Percentiles rank a stretch among this genome's conserved stretches.
phyloP scores from a whole-genome alignment of 2,329 filamentous ascomycete genomes.

The Colletotrichum godetiae region DNA sequence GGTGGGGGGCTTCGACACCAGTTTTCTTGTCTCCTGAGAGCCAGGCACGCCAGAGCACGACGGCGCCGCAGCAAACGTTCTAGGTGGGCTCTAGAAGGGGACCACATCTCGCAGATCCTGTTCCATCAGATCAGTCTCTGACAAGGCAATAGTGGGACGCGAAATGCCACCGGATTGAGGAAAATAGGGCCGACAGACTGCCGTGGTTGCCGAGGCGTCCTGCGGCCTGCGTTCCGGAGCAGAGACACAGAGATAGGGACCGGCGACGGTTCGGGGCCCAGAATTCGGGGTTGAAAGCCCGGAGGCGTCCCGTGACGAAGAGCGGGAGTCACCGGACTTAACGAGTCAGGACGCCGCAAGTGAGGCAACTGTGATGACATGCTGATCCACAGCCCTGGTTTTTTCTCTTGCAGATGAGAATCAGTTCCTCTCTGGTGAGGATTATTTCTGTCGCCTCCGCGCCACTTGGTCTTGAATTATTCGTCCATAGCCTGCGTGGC shows the following conservation, averaged over 20 bases:
- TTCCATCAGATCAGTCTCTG: neutral
- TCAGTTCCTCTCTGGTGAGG: neutral
- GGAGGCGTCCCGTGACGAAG: conserved; percentile 23
- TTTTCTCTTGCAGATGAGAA: neutral
- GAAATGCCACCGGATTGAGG: conserved; percentile 2
- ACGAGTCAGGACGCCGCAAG: conserved; percentile 16
- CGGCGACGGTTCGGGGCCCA: conserved; percentile 24
- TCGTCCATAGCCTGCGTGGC: neutral
- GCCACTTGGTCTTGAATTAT: conserved; percentile 17
- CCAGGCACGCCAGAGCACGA: neutral
- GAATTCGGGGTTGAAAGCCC: conserved; percentile 19
- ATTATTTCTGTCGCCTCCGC: neutral
- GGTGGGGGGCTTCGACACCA: neutral
- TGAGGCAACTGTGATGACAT: conserved; percentile 9
- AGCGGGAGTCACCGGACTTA: neutral
- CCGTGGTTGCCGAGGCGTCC: conserved; percentile 14
- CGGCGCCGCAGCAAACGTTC: conserved; percentile 6
- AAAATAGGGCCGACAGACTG: conserved; percentile 30
- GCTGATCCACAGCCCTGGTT: neutral
- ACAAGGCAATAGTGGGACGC: neutral
- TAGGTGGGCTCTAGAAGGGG: conserved; percentile 22
- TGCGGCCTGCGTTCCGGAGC: conserved; percentile 10
- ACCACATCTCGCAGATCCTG: conserved; percentile 10
- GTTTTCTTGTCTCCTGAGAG: neutral
- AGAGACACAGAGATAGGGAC: neutral